These are phyloP conservation scores for Myrica gale DNA, from an alignment of 306 rosid genomes.

Conservation along the genomic window DNA sequence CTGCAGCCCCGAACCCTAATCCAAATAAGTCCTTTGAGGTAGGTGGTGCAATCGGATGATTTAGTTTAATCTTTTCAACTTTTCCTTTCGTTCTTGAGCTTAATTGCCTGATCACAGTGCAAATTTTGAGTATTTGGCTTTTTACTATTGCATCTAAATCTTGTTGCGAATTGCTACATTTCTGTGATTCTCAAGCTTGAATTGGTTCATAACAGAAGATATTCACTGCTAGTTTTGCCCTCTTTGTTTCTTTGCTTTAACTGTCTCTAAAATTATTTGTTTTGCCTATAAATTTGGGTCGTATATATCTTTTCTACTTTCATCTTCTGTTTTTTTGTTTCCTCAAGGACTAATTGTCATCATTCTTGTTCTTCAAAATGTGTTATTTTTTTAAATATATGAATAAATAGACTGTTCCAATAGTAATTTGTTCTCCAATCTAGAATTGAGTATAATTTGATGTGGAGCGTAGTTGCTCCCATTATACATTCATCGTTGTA, in stretches of 20 bases:
- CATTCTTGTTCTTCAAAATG: not conserved
- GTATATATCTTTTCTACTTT: too few relatives aligned
- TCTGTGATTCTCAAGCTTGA: not conserved
- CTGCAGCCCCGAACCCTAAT: slow-evolving; percentile 36
- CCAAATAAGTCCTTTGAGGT: slow-evolving; percentile 75
- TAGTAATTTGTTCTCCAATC: not conserved
- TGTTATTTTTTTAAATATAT: too few relatives aligned
- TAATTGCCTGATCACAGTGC: not conserved
- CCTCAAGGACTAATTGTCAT: too few relatives aligned
- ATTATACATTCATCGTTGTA: not conserved
- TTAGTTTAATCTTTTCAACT: not conserved
- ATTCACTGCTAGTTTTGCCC: not conserved
- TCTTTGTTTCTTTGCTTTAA: not conserved
- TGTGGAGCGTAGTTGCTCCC: not conserved
- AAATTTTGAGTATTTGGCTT: not conserved
- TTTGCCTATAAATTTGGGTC: too few relatives aligned
- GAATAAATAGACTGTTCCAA: not conserved
- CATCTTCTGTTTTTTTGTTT: too few relatives aligned
- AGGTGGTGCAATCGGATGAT: not conserved
- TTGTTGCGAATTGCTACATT: not conserved
- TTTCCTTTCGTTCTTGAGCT: not conserved
- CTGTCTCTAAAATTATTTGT: not conserved
- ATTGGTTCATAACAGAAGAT: not conserved
- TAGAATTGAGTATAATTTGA: not conserved
- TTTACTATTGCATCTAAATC: not conserved